A percentile compares a stretch with the other conserved stretches of the same genome.
Conservation (phyloP, 306 rosid species). For the Quillaja saponaria region DNA sequence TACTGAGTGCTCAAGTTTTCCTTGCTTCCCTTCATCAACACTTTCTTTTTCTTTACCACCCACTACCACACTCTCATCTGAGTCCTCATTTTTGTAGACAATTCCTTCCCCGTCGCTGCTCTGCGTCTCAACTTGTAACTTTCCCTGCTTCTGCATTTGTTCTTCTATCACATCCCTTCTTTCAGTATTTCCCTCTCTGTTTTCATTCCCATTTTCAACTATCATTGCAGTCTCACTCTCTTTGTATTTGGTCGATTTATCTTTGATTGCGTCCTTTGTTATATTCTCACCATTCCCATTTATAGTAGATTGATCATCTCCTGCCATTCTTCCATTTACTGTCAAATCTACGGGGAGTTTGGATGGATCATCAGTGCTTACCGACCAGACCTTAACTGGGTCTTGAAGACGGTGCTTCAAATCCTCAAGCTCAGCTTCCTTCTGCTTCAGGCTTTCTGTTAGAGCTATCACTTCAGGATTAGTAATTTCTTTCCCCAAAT, state of each 20-base stretch:
- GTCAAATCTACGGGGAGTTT: conserved; percentile 28
- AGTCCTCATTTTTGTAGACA: conserved; percentile 24
- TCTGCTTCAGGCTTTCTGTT: conserved; percentile 50
- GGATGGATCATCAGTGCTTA: conserved; percentile 35
- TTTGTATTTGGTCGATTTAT: conserved; percentile 11
- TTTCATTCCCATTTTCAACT: conserved; percentile 27
- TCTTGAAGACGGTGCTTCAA: conserved; percentile 50
- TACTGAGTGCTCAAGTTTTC: conserved; percentile 23
- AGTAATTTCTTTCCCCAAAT: conserved; percentile 29
- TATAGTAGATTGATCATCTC: conserved; percentile 7
- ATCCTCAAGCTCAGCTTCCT: conserved; percentile 64
- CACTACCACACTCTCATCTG: conserved; percentile 21
- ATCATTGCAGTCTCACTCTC: conserved; percentile 23
- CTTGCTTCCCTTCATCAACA: conserved; percentile 19
- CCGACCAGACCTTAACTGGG: conserved; percentile 32
- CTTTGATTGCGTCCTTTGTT: conserved; percentile 26
- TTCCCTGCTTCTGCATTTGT: conserved; percentile 21
- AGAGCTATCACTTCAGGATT: conserved; percentile 36
- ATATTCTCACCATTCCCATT: conserved; percentile 18
- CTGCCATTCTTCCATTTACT: conserved; percentile 27
- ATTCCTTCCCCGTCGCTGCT: conserved; percentile 11
- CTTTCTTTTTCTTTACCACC: conserved; percentile 27
- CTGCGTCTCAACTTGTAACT: conserved; percentile 12
- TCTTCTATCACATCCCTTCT: conserved; percentile 19
- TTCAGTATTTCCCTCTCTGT: not conserved